phyloP scores from a whole-genome alignment of 2,329 filamentous ascomycete species.

The Calonectria fujianensis region DNA sequence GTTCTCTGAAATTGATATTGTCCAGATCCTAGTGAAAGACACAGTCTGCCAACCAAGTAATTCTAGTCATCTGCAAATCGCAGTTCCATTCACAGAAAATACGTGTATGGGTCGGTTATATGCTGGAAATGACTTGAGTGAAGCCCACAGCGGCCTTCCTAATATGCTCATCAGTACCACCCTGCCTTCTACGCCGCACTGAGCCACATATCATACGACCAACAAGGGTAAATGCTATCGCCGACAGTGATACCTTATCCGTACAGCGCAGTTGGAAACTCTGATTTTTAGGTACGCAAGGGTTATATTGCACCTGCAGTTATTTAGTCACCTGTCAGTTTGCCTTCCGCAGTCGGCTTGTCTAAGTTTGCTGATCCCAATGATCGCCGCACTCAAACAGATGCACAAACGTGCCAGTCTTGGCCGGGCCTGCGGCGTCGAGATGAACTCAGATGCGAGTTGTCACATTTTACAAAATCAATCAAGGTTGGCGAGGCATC shows the following conservation, averaged over 20 bases:
- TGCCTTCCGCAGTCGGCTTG: not conserved
- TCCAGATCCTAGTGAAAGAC: not conserved
- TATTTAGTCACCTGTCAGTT: not conserved
- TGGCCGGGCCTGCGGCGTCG: not conserved
- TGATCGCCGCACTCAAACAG: slow-evolving; percentile 7
- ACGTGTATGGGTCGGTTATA: not conserved
- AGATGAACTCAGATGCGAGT: too few relatives aligned
- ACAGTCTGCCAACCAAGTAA: not conserved
- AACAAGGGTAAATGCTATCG: not conserved
- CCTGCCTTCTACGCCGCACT: not conserved
- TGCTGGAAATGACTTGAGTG: too few relatives aligned
- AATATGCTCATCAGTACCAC: not conserved
- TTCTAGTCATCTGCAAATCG: not conserved
- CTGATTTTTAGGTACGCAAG: slow-evolving; percentile 13
- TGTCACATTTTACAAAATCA: not conserved
- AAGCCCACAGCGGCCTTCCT: not conserved
- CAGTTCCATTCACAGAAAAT: not conserved
- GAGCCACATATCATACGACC: not conserved
- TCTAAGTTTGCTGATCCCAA: slow-evolving; percentile 10
- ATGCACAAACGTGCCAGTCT: not conserved
- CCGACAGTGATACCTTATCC: too few relatives aligned
- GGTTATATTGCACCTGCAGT: slow-evolving; percentile 2
- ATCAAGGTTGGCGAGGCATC: not conserved
- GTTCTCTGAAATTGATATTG: not conserved
- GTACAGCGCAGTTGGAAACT: not conserved